A percentile compares a stretch with the other conserved stretches of the same genome.
phyloP scores from a whole-genome alignment of 2,329 filamentous ascomycete genomes.

The Aaosphaeria arxii region DNA sequence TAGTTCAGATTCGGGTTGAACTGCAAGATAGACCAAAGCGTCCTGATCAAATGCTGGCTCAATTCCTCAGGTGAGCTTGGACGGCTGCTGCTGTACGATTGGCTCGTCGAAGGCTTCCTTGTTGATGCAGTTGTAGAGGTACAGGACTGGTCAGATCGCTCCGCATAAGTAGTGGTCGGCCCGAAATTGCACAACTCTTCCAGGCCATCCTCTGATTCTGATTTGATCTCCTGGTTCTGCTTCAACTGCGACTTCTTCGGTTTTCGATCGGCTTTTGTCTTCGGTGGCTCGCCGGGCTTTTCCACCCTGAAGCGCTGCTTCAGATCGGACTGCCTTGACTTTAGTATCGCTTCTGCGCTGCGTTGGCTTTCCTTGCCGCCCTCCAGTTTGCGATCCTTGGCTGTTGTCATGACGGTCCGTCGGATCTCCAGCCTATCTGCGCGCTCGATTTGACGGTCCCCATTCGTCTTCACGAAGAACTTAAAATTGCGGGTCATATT shows the following conservation, averaged over 20 bases:
- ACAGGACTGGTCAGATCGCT: no score
- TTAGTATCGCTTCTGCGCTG: constrained; percentile 7
- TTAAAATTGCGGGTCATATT: constrained; percentile 18
- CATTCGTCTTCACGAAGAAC: constrained; percentile 23
- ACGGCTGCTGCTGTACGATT: no score
- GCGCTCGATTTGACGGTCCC: constrained; percentile 19
- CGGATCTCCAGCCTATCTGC: constrained; percentile 18
- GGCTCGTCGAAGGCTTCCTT: no score
- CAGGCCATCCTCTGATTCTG: no score
- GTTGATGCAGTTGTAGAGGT: no score
- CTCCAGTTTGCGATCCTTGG: constrained; percentile 17
- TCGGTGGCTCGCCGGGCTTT: constrained; percentile 2
- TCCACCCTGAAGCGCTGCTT: constrained; percentile 20
- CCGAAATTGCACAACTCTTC: no score
- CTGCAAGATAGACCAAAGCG: constrained; percentile 1
- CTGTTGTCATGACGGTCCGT: constrained; percentile 17
- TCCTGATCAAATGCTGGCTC: no score
- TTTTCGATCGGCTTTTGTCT: no score
- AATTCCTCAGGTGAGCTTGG: no score
- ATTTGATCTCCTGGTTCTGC: no score
- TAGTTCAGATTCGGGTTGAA: constrained; percentile 10
- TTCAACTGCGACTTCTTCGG: no score
- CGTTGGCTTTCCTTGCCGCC: constrained; percentile 10
- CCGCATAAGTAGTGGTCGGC: no score
- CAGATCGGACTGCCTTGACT: constrained; percentile 16